Evolutionary conservation across 768 basidiomycete genomes (phyloP), one percentile per base, ranked within the genome.

Genomic region (Naganishia vaughanmartiniae): DNA sequence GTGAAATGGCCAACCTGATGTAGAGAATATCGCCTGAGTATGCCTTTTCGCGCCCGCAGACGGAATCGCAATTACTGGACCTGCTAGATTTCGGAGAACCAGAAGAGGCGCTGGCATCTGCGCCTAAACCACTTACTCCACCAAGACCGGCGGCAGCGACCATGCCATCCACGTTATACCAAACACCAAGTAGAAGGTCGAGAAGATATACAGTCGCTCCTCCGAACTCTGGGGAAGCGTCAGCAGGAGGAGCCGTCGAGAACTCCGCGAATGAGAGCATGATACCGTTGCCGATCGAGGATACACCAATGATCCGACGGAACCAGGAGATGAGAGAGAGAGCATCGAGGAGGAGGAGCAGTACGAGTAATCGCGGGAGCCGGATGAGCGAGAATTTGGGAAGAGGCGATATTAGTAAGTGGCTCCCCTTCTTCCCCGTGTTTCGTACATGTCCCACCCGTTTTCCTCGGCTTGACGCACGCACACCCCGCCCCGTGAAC

Each of bases 321-420:
- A 81, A 81, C 66, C 73, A 76, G 69, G 75, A 79, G 63, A 65
- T 81, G 71, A 30, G 73, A 53, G 71, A 74, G 54, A 76, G 76
- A 19, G 75, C 72, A 15, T 74, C 77, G 54, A 70, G 73, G 0
- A 66, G 80, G 54, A 72, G 78, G 68, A 76, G 75, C 42, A 76
- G 75, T 48, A 33, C 79, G 69, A 73, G 74, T 24, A 72, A 75
- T 73, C 54, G 80, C 58, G 77, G 77, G n/a, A 67, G 72, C 26
- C 71, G 80, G 54, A 79, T 79, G 56, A 79, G 77, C 65, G 75
- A 73, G 15, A 78, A 76, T 75, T 58, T 78, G 24, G 76, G 78
- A 1, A 72, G 73, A 70, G 78, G 80, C 12, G 80, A 81, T 34
- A 78, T 81, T 68, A 78, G 78, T 80, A 56, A 66, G 79, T 78